phyloP scores from a whole-genome alignment of 306 rosid genomes.

The Castanospermum australe region DNA sequence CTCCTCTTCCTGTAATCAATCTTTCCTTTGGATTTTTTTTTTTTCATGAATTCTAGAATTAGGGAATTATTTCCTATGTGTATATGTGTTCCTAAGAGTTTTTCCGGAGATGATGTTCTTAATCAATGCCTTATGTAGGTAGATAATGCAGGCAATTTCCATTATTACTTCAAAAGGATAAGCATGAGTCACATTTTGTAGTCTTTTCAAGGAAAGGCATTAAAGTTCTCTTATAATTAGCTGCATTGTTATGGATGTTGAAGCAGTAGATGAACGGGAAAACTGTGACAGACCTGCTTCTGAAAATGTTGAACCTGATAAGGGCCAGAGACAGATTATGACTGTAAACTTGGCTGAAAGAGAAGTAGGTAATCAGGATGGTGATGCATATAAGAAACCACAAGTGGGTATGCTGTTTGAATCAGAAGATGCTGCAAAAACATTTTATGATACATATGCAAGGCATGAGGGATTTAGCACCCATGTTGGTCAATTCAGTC shows the following conservation, averaged over 20 bases:
- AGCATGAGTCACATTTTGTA: constrained; percentile 29
- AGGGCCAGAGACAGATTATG: constrained; percentile 24
- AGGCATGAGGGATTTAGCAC: constrained; percentile 57
- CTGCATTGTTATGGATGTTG: constrained; percentile 46
- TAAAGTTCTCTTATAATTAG: background rate
- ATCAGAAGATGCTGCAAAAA: constrained; percentile 67
- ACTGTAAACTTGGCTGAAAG: constrained; percentile 37
- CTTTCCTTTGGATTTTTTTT: background rate
- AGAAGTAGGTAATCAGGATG: constrained; percentile 38
- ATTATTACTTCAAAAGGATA: constrained; percentile 22
- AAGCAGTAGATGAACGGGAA: constrained; percentile 44
- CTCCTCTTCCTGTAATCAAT: background rate
- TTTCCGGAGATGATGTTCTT: constrained; percentile 2
- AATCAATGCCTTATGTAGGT: constrained; percentile 19
- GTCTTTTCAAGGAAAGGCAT: constrained; percentile 31
- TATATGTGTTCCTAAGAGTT: background rate
- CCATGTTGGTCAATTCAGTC: constrained; percentile 69
- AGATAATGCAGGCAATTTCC: constrained; percentile 18
- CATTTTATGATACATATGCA: constrained; percentile 64
- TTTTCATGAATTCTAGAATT: background rate
- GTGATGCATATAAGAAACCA: constrained; percentile 50
- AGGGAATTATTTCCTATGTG: background rate
- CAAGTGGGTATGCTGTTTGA: constrained; percentile 68
- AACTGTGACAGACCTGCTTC: constrained; percentile 31
- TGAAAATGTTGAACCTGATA: constrained; percentile 36